phyloP scores from a whole-genome alignment of 2,329 filamentous ascomycete genomes.

The Talaromyces piceae region DNA sequence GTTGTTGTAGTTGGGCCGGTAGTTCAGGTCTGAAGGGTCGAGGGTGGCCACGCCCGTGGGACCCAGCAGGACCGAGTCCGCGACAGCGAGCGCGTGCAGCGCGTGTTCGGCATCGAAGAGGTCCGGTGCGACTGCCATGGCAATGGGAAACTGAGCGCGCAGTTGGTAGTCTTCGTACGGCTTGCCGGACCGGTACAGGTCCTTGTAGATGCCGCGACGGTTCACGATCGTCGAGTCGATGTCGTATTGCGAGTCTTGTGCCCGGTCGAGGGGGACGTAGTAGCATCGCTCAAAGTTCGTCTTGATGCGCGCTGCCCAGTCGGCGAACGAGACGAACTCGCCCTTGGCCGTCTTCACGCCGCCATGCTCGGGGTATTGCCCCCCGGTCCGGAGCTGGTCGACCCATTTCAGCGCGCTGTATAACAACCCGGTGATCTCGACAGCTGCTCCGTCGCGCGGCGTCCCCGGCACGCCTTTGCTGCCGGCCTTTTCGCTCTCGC shows the following conservation, averaged over 20 bases:
- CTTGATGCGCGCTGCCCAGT: conserved; percentile 76
- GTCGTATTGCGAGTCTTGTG: conserved; percentile 69
- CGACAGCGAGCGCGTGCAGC: conserved; percentile 68
- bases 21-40: conserved; percentile 86
- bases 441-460: conserved; percentile 88
- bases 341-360: conserved; percentile 62
- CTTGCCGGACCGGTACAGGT: conserved; percentile 87
- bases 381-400: conserved; percentile 55
- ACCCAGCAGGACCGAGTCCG: conserved; percentile 71
- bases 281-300: conserved; percentile 87
- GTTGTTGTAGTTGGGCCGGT: conserved; percentile 91
- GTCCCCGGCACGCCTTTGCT: conserved; percentile 93
- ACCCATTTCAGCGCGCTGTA: conserved; percentile 88
- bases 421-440: conserved; percentile 88
- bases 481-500: conserved; percentile 83
- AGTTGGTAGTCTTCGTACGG: conserved; percentile 98
- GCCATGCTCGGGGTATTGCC: conserved; percentile 64
- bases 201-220: conserved; percentile 95
- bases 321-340: conserved; percentile 58
- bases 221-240: conserved; percentile 74
- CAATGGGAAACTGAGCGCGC: conserved; percentile 86
- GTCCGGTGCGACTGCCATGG: conserved; percentile 87
- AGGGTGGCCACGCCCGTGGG: conserved; percentile 94
- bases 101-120: conserved; percentile 77
- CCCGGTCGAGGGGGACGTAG: conserved; percentile 65